These are phyloP conservation scores for Cyclocybe cylindracea DNA, from an alignment of 768 basidiomycete species.

Conservation along the genomic window DNA sequence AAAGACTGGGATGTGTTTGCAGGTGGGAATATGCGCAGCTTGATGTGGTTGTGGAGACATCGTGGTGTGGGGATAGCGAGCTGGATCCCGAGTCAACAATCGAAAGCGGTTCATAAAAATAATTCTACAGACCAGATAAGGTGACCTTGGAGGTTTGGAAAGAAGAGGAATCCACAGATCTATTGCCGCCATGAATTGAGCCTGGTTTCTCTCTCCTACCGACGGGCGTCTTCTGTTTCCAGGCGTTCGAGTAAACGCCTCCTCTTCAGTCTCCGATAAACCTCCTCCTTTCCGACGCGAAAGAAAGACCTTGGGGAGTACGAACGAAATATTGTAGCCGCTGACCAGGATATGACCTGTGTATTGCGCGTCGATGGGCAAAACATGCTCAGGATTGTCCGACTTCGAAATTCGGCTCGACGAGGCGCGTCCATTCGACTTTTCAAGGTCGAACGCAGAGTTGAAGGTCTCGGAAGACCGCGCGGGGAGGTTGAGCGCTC, in stretches of 20 bases:
- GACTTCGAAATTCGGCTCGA: slow-evolving; percentile 39
- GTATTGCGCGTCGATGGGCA: slow-evolving; percentile 65
- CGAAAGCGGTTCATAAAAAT: neutral
- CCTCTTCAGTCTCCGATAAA: slow-evolving; percentile 29
- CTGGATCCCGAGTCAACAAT: slow-evolving; percentile 32
- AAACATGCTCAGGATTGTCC: slow-evolving; percentile 31
- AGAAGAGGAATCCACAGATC: slow-evolving; percentile 75
- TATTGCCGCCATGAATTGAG: slow-evolving; percentile 81
- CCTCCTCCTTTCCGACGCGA: slow-evolving; percentile 22
- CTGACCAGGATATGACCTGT: slow-evolving; percentile 77
- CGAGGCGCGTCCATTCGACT: slow-evolving; percentile 30
- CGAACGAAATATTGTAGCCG: slow-evolving; percentile 75
- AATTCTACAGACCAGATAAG: slow-evolving; percentile 60
- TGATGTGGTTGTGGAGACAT: slow-evolving; percentile 76
- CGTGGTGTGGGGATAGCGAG: slow-evolving; percentile 77
- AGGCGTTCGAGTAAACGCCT: slow-evolving; percentile 22
- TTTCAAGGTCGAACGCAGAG: slow-evolving; percentile 49
- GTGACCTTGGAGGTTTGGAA: slow-evolving; percentile 66
- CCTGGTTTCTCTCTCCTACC: slow-evolving; percentile 55
- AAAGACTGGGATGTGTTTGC: slow-evolving; percentile 53
- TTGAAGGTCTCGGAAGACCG: slow-evolving; percentile 62
- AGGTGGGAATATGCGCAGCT: slow-evolving; percentile 73
- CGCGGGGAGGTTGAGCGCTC: slow-evolving; percentile 65
- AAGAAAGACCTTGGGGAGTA: slow-evolving; percentile 68
- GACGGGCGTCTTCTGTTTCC: slow-evolving; percentile 51